These are phyloP conservation scores for Pichia eremophila DNA, from an alignment of 805 yeast genomes.

Conservation along the genomic window DNA sequence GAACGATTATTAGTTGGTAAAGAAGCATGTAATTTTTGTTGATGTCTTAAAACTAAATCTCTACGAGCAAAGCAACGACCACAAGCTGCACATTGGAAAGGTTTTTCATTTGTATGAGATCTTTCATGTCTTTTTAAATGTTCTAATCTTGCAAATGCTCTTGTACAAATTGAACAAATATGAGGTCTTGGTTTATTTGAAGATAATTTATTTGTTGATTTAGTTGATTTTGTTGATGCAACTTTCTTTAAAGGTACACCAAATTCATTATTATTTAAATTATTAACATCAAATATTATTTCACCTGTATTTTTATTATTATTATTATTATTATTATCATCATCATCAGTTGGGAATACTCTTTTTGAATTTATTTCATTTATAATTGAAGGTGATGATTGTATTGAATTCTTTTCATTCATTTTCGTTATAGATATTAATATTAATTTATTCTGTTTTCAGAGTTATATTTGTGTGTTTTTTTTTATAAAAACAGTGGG, in stretches of 20 bases:
- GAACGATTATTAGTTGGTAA: conserved; percentile 31
- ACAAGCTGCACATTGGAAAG: conserved; percentile 92
- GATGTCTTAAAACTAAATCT: conserved; percentile 82
- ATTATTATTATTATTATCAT: no score
- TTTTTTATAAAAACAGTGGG: no score
- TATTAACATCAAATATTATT: background rate
- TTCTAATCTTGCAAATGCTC: conserved; percentile 93
- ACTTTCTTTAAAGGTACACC: conserved; percentile 6
- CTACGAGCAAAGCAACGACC: conserved; percentile 93
- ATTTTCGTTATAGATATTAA: no score
- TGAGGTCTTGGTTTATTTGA: conserved; percentile 87
- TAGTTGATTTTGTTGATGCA: conserved; percentile 56
- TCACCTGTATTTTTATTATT: no score
- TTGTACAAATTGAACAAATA: conserved; percentile 78
- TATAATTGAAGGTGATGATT: no score
- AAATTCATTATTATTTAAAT: background rate
- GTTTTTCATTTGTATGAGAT: conserved; percentile 92
- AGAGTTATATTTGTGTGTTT: no score
- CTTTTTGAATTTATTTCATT: no score
- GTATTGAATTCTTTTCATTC: no score
- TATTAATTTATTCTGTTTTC: no score
- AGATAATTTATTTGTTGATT: conserved; percentile 20
- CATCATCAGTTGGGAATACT: background rate
- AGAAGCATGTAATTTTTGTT: conserved; percentile 77
- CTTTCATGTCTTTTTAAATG: conserved; percentile 91